Evolutionary conservation across 495 filamentous ascomycete genomes (phyloP).

Genomic region (Tuber melanosporum): DNA sequence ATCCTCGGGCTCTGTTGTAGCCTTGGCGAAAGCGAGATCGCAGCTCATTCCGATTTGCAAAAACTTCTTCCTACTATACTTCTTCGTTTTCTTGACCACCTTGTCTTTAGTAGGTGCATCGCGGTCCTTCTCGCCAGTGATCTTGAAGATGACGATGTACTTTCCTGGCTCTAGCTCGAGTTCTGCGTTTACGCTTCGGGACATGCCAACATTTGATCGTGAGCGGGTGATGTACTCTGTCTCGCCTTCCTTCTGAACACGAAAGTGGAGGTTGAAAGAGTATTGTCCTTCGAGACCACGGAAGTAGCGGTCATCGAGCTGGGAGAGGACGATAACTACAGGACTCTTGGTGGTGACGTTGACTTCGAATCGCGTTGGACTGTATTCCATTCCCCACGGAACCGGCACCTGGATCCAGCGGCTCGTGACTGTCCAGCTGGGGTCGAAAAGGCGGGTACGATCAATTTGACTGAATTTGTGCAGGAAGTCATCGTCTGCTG

Average conservation of each 20-base stretch:
- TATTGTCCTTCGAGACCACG: slow-evolving; percentile 77
- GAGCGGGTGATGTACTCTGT: slow-evolving; percentile 71
- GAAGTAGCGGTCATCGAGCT: slow-evolving; percentile 84
- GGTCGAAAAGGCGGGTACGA: slow-evolving; percentile 81
- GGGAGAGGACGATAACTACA: slow-evolving; percentile 71
- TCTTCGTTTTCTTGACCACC: slow-evolving; percentile 59
- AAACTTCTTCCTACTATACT: slow-evolving; percentile 68
- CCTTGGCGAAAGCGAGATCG: slow-evolving; percentile 73
- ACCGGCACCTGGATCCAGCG: slow-evolving; percentile 80
- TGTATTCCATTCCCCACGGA: slow-evolving; percentile 79
- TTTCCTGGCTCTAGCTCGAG: slow-evolving; percentile 73
- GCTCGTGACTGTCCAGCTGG: slow-evolving; percentile 71
- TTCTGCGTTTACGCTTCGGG: slow-evolving; percentile 73
- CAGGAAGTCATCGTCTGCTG: slow-evolving; percentile 67
- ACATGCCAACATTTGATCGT: slow-evolving; percentile 49
- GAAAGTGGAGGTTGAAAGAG: slow-evolving; percentile 67
- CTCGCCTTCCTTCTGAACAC: slow-evolving; percentile 71
- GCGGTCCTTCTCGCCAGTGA: slow-evolving; percentile 59
- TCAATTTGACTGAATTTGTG: slow-evolving; percentile 76
- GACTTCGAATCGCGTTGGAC: slow-evolving; percentile 73
- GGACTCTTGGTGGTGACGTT: slow-evolving; percentile 59
- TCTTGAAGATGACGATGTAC: slow-evolving; percentile 71
- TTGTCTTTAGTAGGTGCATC: slow-evolving; percentile 52
- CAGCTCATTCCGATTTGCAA: slow-evolving; percentile 74
- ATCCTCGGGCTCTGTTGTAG: slow-evolving; percentile 65